Percentiles rank a stretch among this genome's conserved stretches.
phyloP scores from a whole-genome alignment of 768 basidiomycete genomes.

The Tylopilus rubrobrunneus region DNA sequence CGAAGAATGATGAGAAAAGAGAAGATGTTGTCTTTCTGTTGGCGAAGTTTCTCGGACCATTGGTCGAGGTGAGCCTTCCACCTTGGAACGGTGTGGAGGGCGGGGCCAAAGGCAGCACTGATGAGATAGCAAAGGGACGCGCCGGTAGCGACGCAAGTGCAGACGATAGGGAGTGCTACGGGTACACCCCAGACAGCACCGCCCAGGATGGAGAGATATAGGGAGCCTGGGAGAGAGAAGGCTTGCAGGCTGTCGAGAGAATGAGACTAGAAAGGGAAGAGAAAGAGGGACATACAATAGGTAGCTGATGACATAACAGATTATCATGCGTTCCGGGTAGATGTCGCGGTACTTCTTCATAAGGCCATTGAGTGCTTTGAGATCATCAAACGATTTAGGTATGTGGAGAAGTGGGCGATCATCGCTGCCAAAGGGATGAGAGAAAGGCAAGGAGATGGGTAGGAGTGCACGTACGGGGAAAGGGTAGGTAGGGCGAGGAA shows the following conservation, averaged over 20 bases:
- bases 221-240: constrained; percentile 93
- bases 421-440: constrained; percentile 42
- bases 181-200: constrained; percentile 94
- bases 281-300: constrained; percentile 67
- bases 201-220: constrained; percentile 96
- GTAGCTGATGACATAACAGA: constrained; percentile 87
- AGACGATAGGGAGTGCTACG: constrained; percentile 83
- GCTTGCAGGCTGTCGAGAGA: constrained; percentile 71
- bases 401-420: constrained; percentile 77
- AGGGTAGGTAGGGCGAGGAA: constrained; percentile 78
- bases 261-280: constrained; percentile 7
- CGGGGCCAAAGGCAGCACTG: constrained; percentile 88
- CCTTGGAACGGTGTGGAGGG: constrained; percentile 79
- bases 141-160: constrained; percentile 87
- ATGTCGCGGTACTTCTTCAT: constrained; percentile 91
- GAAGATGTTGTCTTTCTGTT: constrained; percentile 79
- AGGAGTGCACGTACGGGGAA: constrained; percentile 54
- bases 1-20: constrained; percentile 93
- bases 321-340: constrained; percentile 78
- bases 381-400: constrained; percentile 83
- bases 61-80: constrained; percentile 80
- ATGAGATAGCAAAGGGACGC: constrained; percentile 91
- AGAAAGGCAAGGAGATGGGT: not conserved
- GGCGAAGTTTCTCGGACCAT: constrained; percentile 75
- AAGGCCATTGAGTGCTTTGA: constrained; percentile 80